phyloP scores from a whole-genome alignment of 768 basidiomycete genomes.

The Lactarius pseudohatsudake region DNA sequence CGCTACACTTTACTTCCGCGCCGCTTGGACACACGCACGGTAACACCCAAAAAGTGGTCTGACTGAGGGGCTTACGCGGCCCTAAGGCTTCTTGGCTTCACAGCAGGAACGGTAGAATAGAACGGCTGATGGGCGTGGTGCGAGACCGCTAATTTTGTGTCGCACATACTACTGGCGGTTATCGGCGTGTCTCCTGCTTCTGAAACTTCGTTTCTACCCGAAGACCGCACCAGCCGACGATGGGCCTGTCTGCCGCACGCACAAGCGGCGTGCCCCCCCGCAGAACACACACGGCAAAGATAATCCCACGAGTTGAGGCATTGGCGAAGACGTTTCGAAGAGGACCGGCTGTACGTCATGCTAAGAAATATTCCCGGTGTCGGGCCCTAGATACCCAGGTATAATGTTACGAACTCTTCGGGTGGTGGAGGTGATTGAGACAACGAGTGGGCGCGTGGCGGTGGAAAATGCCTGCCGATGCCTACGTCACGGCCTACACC shows the following conservation, averaged over 20 bases:
- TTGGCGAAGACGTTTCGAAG: background rate
- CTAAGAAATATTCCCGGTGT: background rate
- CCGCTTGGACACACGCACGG: background rate
- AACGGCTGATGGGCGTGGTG: background rate
- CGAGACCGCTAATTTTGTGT: background rate
- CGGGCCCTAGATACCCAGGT: background rate
- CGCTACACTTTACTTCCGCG: background rate
- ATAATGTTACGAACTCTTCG: slow-evolving; percentile 1
- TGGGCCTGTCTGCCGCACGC: background rate
- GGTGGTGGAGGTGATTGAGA: background rate
- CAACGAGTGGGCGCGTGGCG: background rate
- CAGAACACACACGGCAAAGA: background rate
- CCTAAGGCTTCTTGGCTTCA: background rate
- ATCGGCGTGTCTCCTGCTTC: background rate
- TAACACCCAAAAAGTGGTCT: background rate
- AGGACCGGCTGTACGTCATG: background rate
- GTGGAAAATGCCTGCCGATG: background rate
- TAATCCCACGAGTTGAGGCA: background rate
- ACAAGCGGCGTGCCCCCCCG: background rate
- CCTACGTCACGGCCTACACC: background rate
- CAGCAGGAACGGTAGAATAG: background rate
- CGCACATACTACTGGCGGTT: background rate
- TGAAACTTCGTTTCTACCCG: background rate
- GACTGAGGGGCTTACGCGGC: slow-evolving; percentile 7
- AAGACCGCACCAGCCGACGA: background rate